Conservation (phyloP, 306 rosid genomes). For the Quercus engelmannii region DNA sequence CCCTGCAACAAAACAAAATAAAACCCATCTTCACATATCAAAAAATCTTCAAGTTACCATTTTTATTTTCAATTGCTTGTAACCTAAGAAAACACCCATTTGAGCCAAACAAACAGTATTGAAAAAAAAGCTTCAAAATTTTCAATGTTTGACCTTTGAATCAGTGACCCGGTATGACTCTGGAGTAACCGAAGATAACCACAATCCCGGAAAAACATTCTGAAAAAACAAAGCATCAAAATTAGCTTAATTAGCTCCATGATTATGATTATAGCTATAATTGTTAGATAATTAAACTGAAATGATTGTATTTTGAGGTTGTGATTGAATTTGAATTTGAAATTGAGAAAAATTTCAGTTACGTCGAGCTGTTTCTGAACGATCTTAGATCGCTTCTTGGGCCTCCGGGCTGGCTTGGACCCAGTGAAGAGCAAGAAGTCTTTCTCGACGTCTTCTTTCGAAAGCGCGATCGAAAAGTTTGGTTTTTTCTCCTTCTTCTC, state of each 20-base stretch:
- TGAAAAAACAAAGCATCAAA: slow-evolving; percentile 23
- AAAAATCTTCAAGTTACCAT: not conserved
- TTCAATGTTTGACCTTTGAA: slow-evolving; percentile 20
- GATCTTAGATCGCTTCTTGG: slow-evolving; percentile 16
- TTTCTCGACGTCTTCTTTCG: slow-evolving; percentile 34
- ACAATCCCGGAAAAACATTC: slow-evolving; percentile 28
- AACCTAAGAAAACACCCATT: not conserved
- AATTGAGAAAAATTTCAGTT: not conserved
- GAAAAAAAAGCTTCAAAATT: not conserved
- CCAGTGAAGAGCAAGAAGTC: slow-evolving; percentile 34
- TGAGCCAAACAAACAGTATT: no score
- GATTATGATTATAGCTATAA: not conserved
- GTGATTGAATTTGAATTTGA: not conserved
- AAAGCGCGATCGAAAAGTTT: not conserved
- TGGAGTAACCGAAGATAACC: not conserved
- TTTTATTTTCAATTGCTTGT: not conserved
- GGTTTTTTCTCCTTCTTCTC: not conserved
- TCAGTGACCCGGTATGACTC: slow-evolving; percentile 29
- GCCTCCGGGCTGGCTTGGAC: slow-evolving; percentile 24
- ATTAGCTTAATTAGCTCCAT: slow-evolving; percentile 12
- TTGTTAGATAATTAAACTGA: no score
- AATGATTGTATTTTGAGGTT: no score
- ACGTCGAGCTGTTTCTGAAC: slow-evolving; percentile 40
- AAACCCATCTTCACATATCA: slow-evolving; percentile 1
- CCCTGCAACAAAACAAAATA: slow-evolving; percentile 29